Percentiles rank a stretch among this genome's conserved stretches.
phyloP scores from a whole-genome alignment of 78 protist species.

The Speleostelium caveatum region DNA sequence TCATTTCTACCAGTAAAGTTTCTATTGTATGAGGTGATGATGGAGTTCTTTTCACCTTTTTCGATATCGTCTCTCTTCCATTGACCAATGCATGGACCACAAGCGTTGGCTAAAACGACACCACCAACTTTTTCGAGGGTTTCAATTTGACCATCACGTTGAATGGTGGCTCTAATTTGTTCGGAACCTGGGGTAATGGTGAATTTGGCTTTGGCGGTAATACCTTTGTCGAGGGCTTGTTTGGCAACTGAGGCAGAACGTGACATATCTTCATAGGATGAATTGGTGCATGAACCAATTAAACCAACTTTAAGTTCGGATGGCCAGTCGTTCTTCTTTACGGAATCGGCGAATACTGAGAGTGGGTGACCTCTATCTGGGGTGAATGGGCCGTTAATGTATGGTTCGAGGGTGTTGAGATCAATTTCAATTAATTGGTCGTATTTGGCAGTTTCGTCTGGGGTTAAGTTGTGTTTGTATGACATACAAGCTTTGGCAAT shows the following conservation, averaged over 20 bases:
- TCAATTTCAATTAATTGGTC: slow-evolving; percentile 94
- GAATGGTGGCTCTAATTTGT: slow-evolving; percentile 96
- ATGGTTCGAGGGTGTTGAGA: slow-evolving; percentile 92
- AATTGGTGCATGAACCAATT: slow-evolving; percentile 97
- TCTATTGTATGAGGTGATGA: slow-evolving; percentile 97
- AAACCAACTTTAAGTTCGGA: slow-evolving; percentile 90
- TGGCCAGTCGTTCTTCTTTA: slow-evolving; percentile 93
- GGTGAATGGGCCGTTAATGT: slow-evolving; percentile 98
- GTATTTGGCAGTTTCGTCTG: slow-evolving; percentile 88
- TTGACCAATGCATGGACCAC: slow-evolving; percentile 98
- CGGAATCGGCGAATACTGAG: slow-evolving; percentile 81
- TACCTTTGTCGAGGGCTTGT: slow-evolving; percentile 92
- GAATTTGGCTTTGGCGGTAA: slow-evolving; percentile 88
- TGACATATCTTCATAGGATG: slow-evolving; percentile 96
- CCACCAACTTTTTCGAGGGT: slow-evolving; percentile 90
- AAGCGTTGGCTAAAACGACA: slow-evolving; percentile 96
- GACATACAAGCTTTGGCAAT: slow-evolving; percentile 80
- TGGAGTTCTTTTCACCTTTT: slow-evolving; percentile 91
- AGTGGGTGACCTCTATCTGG: slow-evolving; percentile 94
- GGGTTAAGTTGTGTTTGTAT: slow-evolving; percentile 63
- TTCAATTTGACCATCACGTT: slow-evolving; percentile 92
- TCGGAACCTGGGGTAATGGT: slow-evolving; percentile 97
- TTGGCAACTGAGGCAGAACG: slow-evolving; percentile 90
- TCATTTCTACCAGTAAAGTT: slow-evolving; percentile 96
- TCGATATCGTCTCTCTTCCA: slow-evolving; percentile 95